Evolutionary conservation across 768 basidiomycete species (phyloP).

Genomic region (Hortiboletus campestris): DNA sequence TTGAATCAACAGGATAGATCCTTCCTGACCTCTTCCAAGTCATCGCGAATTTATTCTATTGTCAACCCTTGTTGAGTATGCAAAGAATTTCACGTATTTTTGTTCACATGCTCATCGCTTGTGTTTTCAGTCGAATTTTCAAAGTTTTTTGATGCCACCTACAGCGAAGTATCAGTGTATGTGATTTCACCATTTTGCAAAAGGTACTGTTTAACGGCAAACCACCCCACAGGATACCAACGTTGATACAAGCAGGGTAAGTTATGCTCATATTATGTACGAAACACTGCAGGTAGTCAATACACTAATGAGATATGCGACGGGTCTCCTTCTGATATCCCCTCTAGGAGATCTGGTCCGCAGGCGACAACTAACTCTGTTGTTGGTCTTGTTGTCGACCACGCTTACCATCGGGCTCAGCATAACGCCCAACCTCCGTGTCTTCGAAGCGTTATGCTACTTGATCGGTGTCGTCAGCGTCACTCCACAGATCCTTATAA

Average conservation of each 20-base stretch:
- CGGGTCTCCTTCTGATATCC: conserved; percentile 69
- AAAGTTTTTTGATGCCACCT: conserved; percentile 38
- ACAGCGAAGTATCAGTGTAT: conserved; percentile 35
- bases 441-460: conserved; percentile 68
- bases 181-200: conserved; percentile 2
- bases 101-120: not conserved
- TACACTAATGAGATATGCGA: conserved; percentile 53
- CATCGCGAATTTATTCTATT: conserved; percentile 80
- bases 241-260: conserved; percentile 67
- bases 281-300: too few relatives aligned
- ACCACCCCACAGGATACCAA: conserved; percentile 56
- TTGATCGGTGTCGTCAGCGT: conserved; percentile 71
- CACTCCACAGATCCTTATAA: conserved; percentile 71
- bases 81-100: not conserved
- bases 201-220: not conserved
- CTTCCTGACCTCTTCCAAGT: conserved; percentile 32
- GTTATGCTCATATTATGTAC: conserved; percentile 3
- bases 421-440: conserved; percentile 53
- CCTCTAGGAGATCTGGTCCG: conserved; percentile 84
- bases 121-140: conserved; percentile 33
- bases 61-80: conserved; percentile 74
- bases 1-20: too few relatives aligned
- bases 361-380: conserved; percentile 65
- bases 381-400: conserved; percentile 51
- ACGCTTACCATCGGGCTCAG: conserved; percentile 71